phyloP scores from a whole-genome alignment of 2,329 filamentous ascomycete species.

The Penicillium vulpinum region DNA sequence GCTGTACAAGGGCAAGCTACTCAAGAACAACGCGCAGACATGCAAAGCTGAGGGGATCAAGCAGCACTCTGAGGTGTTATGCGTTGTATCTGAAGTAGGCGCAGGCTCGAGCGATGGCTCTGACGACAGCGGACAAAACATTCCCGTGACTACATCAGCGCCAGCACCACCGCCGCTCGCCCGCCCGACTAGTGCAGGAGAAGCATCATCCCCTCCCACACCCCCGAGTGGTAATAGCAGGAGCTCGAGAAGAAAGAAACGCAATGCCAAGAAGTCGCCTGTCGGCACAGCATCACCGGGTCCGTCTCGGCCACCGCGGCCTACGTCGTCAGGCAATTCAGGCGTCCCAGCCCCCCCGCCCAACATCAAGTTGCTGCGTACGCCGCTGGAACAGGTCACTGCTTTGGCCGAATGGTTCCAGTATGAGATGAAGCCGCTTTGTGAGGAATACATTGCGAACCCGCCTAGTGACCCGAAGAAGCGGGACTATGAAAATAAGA shows the following conservation, averaged over 20 bases:
- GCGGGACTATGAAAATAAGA: constrained; percentile 46
- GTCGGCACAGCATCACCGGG: constrained; percentile 7
- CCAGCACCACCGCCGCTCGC: not conserved
- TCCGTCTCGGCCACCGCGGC: constrained; percentile 20
- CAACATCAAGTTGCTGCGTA: constrained; percentile 35
- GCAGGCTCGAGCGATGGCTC: constrained; percentile 36
- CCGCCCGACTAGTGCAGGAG: constrained; percentile 21
- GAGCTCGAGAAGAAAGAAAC: constrained; percentile 27
- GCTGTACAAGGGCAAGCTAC: constrained; percentile 49
- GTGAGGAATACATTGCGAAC: constrained; percentile 39
- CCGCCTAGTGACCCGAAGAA: constrained; percentile 43
- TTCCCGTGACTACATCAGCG: not conserved
- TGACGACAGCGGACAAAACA: constrained; percentile 23
- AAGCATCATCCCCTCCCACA: constrained; percentile 18
- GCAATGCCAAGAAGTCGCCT: constrained; percentile 23
- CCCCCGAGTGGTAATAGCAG: constrained; percentile 18
- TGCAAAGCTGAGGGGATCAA: constrained; percentile 49
- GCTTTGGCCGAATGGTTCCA: constrained; percentile 41
- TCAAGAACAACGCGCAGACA: constrained; percentile 43
- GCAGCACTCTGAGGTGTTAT: constrained; percentile 50
- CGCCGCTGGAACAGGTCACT: constrained; percentile 41
- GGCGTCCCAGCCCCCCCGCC: constrained; percentile 33
- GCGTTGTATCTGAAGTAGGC: constrained; percentile 45
- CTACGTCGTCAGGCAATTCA: constrained; percentile 15
- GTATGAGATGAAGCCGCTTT: constrained; percentile 40